These are phyloP conservation scores for Chaetomium strumarium DNA, from an alignment of 2,329 filamentous ascomycete genomes.

Conservation along the genomic window DNA sequence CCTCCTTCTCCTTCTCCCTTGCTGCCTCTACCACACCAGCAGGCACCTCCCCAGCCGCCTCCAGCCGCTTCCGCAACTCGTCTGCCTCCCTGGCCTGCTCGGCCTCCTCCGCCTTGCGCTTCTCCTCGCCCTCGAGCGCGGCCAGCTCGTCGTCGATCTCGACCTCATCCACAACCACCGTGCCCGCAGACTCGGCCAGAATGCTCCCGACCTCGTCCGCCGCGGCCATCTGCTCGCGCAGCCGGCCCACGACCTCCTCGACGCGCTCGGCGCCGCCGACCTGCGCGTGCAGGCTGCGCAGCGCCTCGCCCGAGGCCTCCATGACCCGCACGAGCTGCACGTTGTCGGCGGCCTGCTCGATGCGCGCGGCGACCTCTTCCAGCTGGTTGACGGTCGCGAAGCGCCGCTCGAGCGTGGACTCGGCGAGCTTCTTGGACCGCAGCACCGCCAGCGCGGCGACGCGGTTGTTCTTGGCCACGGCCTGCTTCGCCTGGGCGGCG, in stretches of 20 bases:
- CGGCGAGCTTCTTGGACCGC: constrained; percentile 74
- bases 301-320: constrained; percentile 66
- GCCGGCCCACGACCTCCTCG: constrained; percentile 65
- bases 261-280: constrained; percentile 72
- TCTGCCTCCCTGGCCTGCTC: constrained; percentile 41
- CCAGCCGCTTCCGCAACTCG: constrained; percentile 43
- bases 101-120: constrained; percentile 45
- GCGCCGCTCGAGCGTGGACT: constrained; percentile 65
- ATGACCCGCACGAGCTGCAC: constrained; percentile 79
- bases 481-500: constrained; percentile 57
- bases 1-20: constrained; percentile 30
- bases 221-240: constrained; percentile 74
- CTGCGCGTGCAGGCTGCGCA: constrained; percentile 67
- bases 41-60: constrained; percentile 38
- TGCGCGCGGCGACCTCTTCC: constrained; percentile 73
- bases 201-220: constrained; percentile 77
- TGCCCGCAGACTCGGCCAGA: constrained; percentile 56
- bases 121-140: constrained; percentile 59
- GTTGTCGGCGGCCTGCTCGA: constrained; percentile 81
- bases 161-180: constrained; percentile 60
- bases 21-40: constrained; percentile 23
- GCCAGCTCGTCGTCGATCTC: constrained; percentile 88
- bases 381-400: constrained; percentile 71
- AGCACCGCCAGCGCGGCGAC: constrained; percentile 71
- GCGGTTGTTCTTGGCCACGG: constrained; percentile 67